phyloP scores from a whole-genome alignment of 2,329 filamentous ascomycete genomes.

The Diaporthe sp. region DNA sequence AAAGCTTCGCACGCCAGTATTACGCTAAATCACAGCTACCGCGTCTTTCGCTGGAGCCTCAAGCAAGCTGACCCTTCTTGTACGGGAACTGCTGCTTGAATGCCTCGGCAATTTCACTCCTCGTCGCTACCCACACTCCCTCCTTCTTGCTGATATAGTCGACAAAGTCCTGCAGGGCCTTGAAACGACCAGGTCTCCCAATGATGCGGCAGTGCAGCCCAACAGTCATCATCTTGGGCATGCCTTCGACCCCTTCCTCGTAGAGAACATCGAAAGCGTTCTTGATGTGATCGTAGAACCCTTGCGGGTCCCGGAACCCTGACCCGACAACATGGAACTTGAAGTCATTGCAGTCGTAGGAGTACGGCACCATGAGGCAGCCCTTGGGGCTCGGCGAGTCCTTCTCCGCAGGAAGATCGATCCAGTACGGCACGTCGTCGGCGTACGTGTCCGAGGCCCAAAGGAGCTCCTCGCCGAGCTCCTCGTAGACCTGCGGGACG shows the following conservation, averaged over 20 bases:
- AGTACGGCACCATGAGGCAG: conserved; percentile 67
- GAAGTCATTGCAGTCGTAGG: conserved; percentile 69
- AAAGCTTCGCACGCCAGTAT: no score
- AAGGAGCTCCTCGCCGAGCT: conserved; percentile 64
- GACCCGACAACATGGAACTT: conserved; percentile 55
- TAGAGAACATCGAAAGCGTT: conserved; percentile 67
- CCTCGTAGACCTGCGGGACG: conserved; percentile 63
- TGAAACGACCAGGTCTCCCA: conserved; percentile 65
- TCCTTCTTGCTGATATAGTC: conserved; percentile 66
- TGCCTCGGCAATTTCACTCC: conserved; percentile 64
- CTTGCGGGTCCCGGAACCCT: conserved; percentile 60
- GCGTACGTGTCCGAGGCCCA: conserved; percentile 66
- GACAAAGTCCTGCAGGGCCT: conserved; percentile 65
- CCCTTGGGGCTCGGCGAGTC: conserved; percentile 57
- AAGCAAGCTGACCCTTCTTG: conserved; percentile 54
- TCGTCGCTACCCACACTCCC: conserved; percentile 66
- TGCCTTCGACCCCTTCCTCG: conserved; percentile 61
- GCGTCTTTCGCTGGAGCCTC: background rate
- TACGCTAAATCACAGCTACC: background rate
- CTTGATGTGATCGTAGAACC: conserved; percentile 62
- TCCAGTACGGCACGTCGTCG: conserved; percentile 69
- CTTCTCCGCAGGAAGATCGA: conserved; percentile 64
- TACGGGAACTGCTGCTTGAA: conserved; percentile 64
- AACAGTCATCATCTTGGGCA: conserved; percentile 71
- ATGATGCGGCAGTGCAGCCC: conserved; percentile 66